Base-by-base conservation (phyloP, 441 rosid genomes). In the Pelargonium australe region DNA sequence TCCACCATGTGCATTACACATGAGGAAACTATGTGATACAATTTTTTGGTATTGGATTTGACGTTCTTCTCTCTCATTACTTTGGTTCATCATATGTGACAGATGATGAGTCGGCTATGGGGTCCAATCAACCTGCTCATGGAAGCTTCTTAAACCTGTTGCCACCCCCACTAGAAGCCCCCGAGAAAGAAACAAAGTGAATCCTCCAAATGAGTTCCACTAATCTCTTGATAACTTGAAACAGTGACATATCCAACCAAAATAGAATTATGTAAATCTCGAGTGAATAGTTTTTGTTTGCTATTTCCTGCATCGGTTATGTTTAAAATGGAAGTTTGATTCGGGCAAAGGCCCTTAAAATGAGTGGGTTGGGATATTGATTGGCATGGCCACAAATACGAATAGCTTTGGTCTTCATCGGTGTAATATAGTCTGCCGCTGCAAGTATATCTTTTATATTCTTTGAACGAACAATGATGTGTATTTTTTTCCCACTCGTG, bases 101-200 rank as follows among this genome's bases (percentile, higher is more conserved):
- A 69, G 31, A n/a, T 51, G 90, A 51, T 16, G 57, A 51, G 13
- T 51, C 85, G 6, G 69, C 71, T 13, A 77, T 51, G 57, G 57
- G 76, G 40, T 77, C 83, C 58, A 77, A 78, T 68, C 85, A 84
- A 75, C 78, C 86, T 4, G 83, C 74, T 65, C 88, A 85, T n/a
- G 98, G 95, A 63, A 93, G 97, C 86, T 90, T 93, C 76, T 71
- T 93, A 64, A 84, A 84, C 61, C 86, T 85, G 58, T 77, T 89
- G 84, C 92, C 96, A 67, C 74, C 89, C 7, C 90, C 79, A 63
- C 69, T 79, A 12, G 91, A 88, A 78, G 84, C 74, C 70, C 81
- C 94, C 0, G 92, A 84, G 13, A 51, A 71, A 11, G 77, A 72
- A 81, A 34, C 40, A 4, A 34, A 34, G 40, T 34, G 40, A 34